Evolutionary conservation across 176 grass and related monocot species (phyloP), one percentile per base, ranked within the genome.

Genomic region (Cenchrus americanus): DNA sequence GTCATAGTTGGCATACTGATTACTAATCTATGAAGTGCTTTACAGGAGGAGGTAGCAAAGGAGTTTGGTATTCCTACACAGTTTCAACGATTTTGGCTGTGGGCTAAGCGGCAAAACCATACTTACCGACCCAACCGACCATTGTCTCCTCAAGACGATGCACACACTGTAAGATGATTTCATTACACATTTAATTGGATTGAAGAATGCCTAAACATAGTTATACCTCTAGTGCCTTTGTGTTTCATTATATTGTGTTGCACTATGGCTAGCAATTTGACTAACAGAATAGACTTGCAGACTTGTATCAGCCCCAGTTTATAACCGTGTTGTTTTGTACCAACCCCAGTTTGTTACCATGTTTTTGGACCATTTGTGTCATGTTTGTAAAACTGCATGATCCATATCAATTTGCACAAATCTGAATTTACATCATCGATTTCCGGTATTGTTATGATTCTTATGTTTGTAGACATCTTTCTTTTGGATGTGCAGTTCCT

Each of bases 41-140:
- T 90, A 87, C 93, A 99, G 97, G 97, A 99, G 78, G 97, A 92
- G 83, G 93, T 99, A 75, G 97, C 91, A 41, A 99, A 91, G 85
- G 97, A 99, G 79, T 89, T 99, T 59, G 91, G 93, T 43, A 83
- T 99, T 69, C 97, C 93, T 82, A 92, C 86, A 1, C 89, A 96
- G 49, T 96, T 92, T 81, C 97, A 92, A 78, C 87, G 97, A 41
- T 99, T 94, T 87, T 99, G 97, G 97, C 76, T 99, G 64, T 99
- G 97, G 97, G 97, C 97, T 59, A 99, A 99, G 74, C 81, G 97
- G 17, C 97, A 96, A 88, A 99, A 99, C 80, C 97, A 99, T 83
- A 99, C 97, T 7, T 99, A 94, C 84, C 91, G 97, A 59, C 97
- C 97, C 73, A 99, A 96, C 66, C 75, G 93, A 48, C 97, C 93